A percentile compares a stretch with the other conserved stretches of the same genome.
Evolutionary conservation across 495 filamentous ascomycete genomes (phyloP).

Genomic region (Platismatia glauca): DNA sequence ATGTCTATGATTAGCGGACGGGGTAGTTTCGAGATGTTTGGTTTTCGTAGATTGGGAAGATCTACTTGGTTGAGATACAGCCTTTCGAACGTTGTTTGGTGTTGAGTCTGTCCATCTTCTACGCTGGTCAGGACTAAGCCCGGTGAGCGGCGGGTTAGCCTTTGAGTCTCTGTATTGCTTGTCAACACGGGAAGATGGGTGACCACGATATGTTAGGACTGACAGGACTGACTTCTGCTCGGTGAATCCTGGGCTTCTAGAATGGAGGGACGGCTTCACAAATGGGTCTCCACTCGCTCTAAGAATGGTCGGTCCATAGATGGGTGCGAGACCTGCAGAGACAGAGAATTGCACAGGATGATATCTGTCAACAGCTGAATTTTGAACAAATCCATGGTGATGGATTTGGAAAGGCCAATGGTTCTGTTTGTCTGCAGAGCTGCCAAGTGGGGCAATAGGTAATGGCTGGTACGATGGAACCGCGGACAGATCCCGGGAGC

Average conservation of each 20-base stretch:
- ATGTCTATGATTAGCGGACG: background rate
- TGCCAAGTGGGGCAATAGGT: background rate
- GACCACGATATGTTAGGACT: slow-evolving; percentile 8
- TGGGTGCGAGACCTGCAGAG: background rate
- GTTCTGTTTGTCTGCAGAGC: background rate
- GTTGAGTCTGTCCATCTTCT: background rate
- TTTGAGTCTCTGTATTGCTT: slow-evolving; percentile 14
- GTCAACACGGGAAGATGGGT: slow-evolving; percentile 12
- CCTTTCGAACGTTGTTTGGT: background rate
- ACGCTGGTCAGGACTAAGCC: background rate
- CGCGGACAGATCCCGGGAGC: background rate
- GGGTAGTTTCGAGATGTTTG: background rate
- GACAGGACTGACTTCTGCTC: slow-evolving; percentile 1
- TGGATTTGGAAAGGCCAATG: background rate
- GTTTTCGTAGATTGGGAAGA: background rate
- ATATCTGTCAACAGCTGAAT: background rate
- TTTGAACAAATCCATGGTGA: background rate
- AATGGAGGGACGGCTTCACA: background rate
- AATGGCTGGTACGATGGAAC: background rate
- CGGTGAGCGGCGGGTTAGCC: background rate
- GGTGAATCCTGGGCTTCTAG: background rate
- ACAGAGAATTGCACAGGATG: background rate
- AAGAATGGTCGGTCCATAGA: background rate
- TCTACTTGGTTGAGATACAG: background rate
- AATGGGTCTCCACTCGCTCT: background rate